Conservation (phyloP, 2,329 filamentous ascomycete genomes). For the Apiospora saccharicola region DNA sequence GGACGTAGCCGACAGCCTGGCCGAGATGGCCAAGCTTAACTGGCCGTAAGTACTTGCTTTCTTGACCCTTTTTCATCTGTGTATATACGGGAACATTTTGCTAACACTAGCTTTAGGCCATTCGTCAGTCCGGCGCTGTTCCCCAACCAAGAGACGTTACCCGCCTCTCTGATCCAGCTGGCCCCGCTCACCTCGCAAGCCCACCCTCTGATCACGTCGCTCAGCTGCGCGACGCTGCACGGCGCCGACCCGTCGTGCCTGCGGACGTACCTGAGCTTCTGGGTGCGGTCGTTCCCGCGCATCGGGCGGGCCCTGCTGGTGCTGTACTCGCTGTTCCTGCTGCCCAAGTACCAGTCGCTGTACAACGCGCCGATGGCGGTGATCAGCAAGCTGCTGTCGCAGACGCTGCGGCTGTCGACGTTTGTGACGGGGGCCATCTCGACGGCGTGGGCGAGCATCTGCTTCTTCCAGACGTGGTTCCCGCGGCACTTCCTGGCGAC, state of each 20-base stretch:
- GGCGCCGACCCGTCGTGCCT: slow-evolving; percentile 87
- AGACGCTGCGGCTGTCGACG: slow-evolving; percentile 76
- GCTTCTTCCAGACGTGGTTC: slow-evolving; percentile 83
- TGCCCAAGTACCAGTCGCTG: slow-evolving; percentile 73
- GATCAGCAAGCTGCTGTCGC: slow-evolving; percentile 70
- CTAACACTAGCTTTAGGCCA: slow-evolving; percentile 53
- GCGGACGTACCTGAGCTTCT: slow-evolving; percentile 87
- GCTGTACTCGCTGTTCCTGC: slow-evolving; percentile 74
- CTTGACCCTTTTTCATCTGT: neutral
- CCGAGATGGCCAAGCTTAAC: slow-evolving; percentile 78
- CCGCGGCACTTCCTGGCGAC: slow-evolving; percentile 78
- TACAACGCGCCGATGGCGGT: slow-evolving; percentile 73
- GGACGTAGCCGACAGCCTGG: slow-evolving; percentile 82
- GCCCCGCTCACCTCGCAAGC: slow-evolving; percentile 82
- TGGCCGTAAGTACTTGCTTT: slow-evolving; percentile 73
- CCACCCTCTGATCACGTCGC: slow-evolving; percentile 83
- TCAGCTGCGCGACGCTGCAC: slow-evolving; percentile 91
- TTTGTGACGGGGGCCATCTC: slow-evolving; percentile 86
- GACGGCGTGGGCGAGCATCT: slow-evolving; percentile 87
- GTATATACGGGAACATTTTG: neutral
- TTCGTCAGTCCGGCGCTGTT: slow-evolving; percentile 90
- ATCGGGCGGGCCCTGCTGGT: slow-evolving; percentile 80
- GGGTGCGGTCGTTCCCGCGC: slow-evolving; percentile 81
- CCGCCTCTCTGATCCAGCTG: slow-evolving; percentile 70
- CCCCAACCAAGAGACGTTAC: slow-evolving; percentile 73